Evolutionary conservation across 495 filamentous ascomycete species (phyloP), one percentile per base, ranked within the genome.

Genomic region (Trichoderma reesei): DNA sequence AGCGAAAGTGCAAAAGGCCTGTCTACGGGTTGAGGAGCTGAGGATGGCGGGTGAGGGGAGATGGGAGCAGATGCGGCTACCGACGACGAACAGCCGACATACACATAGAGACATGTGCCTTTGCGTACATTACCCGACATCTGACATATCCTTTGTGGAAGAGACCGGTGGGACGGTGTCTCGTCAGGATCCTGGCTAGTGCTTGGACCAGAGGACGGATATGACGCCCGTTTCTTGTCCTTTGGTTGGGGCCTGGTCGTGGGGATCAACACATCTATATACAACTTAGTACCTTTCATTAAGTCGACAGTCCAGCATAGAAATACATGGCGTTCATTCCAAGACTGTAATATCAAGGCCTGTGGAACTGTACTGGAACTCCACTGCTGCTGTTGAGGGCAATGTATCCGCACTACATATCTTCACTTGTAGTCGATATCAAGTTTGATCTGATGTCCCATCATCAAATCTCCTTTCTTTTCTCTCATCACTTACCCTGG

Each of bases 231-330:
- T 18, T 48, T n/a, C 8, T 56, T 56, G 4, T 33, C 11, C 34
- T 33, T 56, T 56, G 44, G 44, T 18, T 8, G 1, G 51, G 26
- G 10, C 26, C 51, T 56, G 2, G 51, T 26, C 26, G 11, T 11
- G 51, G 26, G 26, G 51, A 18, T 34, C 9, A 34, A 33, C 51
- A 8, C 14, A 34, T 56, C 31, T 56, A 56, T 56, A 56, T 56
- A 56, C 26, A 26, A 26, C 26, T 26, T 26, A 26, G 26, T 56
- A 56, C 51, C 51, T 56, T 56, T 56, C 51, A 56, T 56, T 56
- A 56, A 54, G 46, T 54, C 46, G n/a, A 54, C 18, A 54, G 16
- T n/a, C 34, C 26, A 56, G 51, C 51, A 56, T 56, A 56, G 51
- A 56, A 56, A 56, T 56, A 36, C 51, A 56, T 31, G 51, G 51